phyloP scores from a whole-genome alignment of 1,284 basidiomycete species.

The Sporisorium iseilematis-ciliati region DNA sequence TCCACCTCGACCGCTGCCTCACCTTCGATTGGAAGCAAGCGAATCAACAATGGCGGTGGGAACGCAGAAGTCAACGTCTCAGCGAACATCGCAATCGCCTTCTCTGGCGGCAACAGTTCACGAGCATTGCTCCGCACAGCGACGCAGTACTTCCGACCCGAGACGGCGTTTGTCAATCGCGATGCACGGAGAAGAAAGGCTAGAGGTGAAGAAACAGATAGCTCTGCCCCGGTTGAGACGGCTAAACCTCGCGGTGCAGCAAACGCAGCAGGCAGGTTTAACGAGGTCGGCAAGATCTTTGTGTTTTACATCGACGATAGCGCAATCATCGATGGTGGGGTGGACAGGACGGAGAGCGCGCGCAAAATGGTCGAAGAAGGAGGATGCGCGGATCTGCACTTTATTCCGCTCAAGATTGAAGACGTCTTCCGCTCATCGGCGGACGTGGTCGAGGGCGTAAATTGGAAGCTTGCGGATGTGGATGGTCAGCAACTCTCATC shows the following conservation, averaged over 20 bases:
- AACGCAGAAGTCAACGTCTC: constrained; percentile 35
- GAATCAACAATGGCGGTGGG: constrained; percentile 30
- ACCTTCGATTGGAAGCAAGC: constrained; percentile 6
- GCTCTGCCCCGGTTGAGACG: background rate
- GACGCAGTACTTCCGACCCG: constrained; percentile 38
- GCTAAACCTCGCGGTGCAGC: background rate
- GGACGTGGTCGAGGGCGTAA: background rate
- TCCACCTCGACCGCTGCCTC: constrained; percentile 1
- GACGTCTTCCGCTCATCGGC: constrained; percentile 33
- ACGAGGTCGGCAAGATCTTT: constrained; percentile 56
- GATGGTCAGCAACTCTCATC: constrained; percentile 24
- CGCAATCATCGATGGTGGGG: constrained; percentile 22
- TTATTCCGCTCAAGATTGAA: constrained; percentile 48
- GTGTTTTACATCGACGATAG: constrained; percentile 62
- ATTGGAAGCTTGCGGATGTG: constrained; percentile 12
- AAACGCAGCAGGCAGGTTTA: constrained; percentile 33
- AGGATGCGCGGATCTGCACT: constrained; percentile 39
- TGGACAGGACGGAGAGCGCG: constrained; percentile 34
- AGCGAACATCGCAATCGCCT: constrained; percentile 39
- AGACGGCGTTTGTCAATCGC: constrained; percentile 17
- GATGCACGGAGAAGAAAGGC: constrained; percentile 12
- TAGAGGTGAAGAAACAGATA: constrained; percentile 7
- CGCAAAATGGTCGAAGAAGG: constrained; percentile 45
- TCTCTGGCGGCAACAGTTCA: constrained; percentile 32
- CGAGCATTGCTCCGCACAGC: constrained; percentile 35